Conservation (phyloP, 108 stramenopile species). For the Cyclotella atomus region DNA sequence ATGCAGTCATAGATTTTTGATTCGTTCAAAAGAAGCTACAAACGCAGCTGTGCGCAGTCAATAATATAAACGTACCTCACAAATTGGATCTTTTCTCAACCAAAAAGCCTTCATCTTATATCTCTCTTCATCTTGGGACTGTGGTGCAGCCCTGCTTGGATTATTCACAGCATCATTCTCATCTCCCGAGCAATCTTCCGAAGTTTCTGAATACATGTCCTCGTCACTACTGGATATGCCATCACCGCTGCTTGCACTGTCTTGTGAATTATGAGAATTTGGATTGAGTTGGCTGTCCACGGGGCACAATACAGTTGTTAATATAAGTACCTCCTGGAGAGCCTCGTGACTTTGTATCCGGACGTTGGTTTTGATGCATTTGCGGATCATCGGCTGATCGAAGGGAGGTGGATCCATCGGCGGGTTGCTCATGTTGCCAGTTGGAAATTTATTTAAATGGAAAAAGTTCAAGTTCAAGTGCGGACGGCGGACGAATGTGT, state of each 20-base stretch:
- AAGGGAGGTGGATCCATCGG: constrained; percentile 15
- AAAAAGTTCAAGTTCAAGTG: too few relatives aligned
- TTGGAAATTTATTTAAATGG: too few relatives aligned
- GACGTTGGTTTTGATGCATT: constrained; percentile 27
- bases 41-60: too few relatives aligned
- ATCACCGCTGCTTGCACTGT: neutral
- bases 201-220: constrained; percentile 1
- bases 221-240: constrained; percentile 2
- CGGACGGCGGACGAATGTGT: too few relatives aligned
- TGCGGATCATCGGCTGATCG: constrained; percentile 18
- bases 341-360: constrained; percentile 20
- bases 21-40: too few relatives aligned
- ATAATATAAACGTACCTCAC: constrained; percentile 24
- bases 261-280: neutral
- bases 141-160: neutral
- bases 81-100: constrained; percentile 21
- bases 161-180: neutral
- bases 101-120: constrained; percentile 30
- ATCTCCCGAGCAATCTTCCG: neutral
- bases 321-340: constrained; percentile 19
- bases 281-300: constrained; percentile 14
- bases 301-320: constrained; percentile 7
- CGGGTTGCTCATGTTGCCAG: constrained; percentile 13
- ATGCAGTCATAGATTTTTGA: too few relatives aligned
- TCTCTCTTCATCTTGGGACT: neutral